These are phyloP conservation scores for Arctium minus DNA, from an alignment of 129 eudicot species.

Conservation along the genomic window DNA sequence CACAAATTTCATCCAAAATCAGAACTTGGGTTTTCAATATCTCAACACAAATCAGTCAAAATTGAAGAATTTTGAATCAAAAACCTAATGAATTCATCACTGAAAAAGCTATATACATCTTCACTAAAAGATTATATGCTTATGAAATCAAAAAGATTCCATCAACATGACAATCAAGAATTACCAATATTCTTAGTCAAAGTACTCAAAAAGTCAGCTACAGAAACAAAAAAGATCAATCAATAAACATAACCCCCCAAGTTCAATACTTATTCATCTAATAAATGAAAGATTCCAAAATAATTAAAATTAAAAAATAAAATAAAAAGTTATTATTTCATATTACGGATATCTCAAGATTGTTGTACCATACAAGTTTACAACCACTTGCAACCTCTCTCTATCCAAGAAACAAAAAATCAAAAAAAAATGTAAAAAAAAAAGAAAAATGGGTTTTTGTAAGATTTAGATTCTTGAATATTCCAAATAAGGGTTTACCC, in stretches of 20 bases:
- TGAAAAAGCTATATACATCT: slow-evolving; percentile 11
- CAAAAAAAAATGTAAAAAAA: background rate
- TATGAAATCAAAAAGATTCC: slow-evolving; percentile 25
- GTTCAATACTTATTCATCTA: slow-evolving; percentile 10
- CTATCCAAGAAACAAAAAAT: slow-evolving; percentile 1
- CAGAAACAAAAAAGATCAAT: slow-evolving; percentile 11
- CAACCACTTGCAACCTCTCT: slow-evolving; percentile 29
- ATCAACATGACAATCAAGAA: slow-evolving; percentile 12
- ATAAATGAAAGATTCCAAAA: slow-evolving; percentile 21
- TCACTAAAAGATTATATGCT: slow-evolving; percentile 20
- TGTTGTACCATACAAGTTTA: slow-evolving; percentile 10
- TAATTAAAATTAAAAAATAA: slow-evolving; percentile 1
- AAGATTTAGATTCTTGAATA: slow-evolving; percentile 60
- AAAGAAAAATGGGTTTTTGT: background rate
- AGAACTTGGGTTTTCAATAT: slow-evolving; percentile 3
- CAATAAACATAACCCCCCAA: slow-evolving; percentile 17
- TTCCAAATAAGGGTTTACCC: slow-evolving; percentile 33
- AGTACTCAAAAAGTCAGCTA: slow-evolving; percentile 12
- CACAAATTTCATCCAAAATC: slow-evolving; percentile 16
- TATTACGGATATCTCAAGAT: slow-evolving; percentile 20
- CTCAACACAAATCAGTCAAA: slow-evolving; percentile 26
- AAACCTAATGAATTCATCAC: background rate
- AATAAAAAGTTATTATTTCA: background rate
- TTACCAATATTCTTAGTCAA: slow-evolving; percentile 16
- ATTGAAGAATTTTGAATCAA: background rate